Conservation (phyloP, 2,329 filamentous ascomycete genomes). For the Thielaviopsis musarum region DNA sequence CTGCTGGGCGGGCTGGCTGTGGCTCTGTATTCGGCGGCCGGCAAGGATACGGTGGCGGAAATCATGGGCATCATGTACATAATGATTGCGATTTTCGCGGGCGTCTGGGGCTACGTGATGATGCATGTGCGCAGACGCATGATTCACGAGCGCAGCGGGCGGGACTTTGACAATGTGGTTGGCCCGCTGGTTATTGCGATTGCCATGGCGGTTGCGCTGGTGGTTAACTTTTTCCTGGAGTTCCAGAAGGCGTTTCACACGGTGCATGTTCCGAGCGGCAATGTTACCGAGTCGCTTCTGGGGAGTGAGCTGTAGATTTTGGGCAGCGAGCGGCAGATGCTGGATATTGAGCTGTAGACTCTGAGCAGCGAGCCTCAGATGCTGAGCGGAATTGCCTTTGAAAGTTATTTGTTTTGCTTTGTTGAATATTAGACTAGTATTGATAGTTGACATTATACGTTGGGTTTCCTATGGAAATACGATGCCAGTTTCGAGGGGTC, state of each 20-base stretch:
- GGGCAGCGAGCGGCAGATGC: background rate
- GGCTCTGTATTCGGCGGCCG: constrained; percentile 76
- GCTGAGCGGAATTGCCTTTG: background rate
- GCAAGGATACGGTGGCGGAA: constrained; percentile 59
- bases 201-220: constrained; percentile 59
- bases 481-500: background rate
- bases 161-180: constrained; percentile 78
- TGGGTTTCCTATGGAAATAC: background rate
- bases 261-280: background rate
- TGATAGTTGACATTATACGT: background rate
- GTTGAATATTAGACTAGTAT: background rate
- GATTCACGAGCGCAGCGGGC: constrained; percentile 73
- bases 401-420: background rate
- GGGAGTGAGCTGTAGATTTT: constrained; percentile 5
- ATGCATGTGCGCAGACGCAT: constrained; percentile 58
- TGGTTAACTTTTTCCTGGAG: constrained; percentile 81
- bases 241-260: constrained; percentile 23
- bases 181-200: constrained; percentile 73
- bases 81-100: constrained; percentile 64
- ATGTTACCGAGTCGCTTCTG: constrained; percentile 3
- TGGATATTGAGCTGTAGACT: too few relatives aligned
- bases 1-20: constrained; percentile 72
- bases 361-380: background rate
- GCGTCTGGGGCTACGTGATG: constrained; percentile 74
- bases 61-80: constrained; percentile 73